Percentiles rank a stretch among this genome's conserved stretches.
Evolutionary conservation across 2,329 filamentous ascomycete genomes (phyloP).

Genomic region (Oidium heveae): DNA sequence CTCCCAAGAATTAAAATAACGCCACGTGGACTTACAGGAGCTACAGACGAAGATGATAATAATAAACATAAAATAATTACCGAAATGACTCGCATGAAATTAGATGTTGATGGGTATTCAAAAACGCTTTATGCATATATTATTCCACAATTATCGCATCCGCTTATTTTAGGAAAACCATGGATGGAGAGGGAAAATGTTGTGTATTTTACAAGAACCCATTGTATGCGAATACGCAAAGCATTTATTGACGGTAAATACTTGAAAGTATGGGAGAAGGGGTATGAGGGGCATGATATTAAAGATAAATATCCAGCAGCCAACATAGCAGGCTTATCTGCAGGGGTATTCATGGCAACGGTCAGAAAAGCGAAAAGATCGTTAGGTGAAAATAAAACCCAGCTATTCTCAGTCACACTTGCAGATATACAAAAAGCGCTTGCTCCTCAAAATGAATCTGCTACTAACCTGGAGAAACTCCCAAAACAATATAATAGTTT

Average conservation of each 20-base stretch:
- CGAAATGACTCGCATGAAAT: neutral
- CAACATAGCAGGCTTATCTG: neutral
- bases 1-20: neutral
- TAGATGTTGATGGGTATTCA: neutral
- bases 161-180: neutral
- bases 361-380: neutral
- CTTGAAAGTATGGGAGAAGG: neutral
- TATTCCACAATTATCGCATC: neutral
- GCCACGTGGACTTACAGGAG: neutral
- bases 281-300: neutral
- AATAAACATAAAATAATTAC: neutral
- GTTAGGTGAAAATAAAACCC: neutral
- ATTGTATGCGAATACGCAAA: neutral
- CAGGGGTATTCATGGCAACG: neutral
- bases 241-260: neutral
- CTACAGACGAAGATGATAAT: neutral
- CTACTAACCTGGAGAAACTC: too few species aligned
- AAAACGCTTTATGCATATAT: neutral
- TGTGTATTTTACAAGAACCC: too few species aligned
- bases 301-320: neutral
- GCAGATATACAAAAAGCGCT: too few species aligned
- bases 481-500: too few species aligned
- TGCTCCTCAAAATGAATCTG: too few species aligned
- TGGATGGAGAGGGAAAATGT: neutral
- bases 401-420: slow-evolving; percentile 1